Evolutionary conservation across 306 rosid genomes (phyloP).

Genomic region (Geum urbanum): DNA sequence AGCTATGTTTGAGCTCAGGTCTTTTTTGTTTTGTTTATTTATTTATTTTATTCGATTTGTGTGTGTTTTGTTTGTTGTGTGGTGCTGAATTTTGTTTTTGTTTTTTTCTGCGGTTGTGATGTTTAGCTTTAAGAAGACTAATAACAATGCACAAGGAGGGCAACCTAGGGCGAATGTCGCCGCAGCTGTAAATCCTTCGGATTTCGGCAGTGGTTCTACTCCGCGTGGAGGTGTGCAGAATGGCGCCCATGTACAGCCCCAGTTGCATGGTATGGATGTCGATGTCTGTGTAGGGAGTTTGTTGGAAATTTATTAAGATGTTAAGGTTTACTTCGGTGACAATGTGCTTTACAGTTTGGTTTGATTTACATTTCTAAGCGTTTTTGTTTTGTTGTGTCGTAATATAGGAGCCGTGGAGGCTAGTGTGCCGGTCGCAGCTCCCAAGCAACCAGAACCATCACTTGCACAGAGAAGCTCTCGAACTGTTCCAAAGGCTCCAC

Average conservation of each 20-base stretch:
- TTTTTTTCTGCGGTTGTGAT: conserved; percentile 17
- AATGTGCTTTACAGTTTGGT: conserved; percentile 6
- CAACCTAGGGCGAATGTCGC: conserved; percentile 65
- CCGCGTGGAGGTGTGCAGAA: conserved; percentile 42
- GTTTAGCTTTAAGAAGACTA: conserved; percentile 60
- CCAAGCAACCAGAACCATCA: conserved; percentile 53
- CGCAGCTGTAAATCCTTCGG: conserved; percentile 42
- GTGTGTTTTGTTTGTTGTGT: neutral
- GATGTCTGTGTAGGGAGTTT: too few species aligned
- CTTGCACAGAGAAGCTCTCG: conserved; percentile 49
- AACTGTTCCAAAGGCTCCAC: conserved; percentile 64
- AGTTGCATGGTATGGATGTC: conserved; percentile 50
- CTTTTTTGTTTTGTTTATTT: neutral
- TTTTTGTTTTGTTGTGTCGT: neutral
- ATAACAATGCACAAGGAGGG: conserved; percentile 83
- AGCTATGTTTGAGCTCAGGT: neutral
- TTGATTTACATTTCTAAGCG: conserved; percentile 18
- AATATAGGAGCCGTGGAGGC: conserved; percentile 53
- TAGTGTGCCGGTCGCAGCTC: conserved; percentile 40
- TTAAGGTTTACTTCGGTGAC: neutral
- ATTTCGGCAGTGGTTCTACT: conserved; percentile 41
- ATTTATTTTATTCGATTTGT: too few species aligned
- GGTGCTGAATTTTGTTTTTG: neutral
- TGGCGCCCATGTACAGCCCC: conserved; percentile 58
- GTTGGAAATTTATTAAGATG: neutral